Percentiles rank a stretch among this genome's conserved stretches.
Conservation (phyloP, 441 rosid genomes). For the Jatropha multifida region DNA sequence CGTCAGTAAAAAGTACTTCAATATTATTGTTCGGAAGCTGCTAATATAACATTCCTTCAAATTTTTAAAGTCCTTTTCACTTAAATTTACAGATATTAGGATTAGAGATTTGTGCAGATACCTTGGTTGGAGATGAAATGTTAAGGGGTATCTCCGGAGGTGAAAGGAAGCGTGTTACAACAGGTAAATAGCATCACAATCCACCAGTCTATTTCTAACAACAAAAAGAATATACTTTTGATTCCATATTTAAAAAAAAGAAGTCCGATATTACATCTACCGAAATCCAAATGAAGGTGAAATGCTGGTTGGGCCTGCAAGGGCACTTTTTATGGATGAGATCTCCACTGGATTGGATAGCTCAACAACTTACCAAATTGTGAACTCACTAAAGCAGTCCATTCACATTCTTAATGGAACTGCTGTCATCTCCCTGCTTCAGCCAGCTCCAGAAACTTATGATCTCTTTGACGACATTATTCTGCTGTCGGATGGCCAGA, state of each 20-base stretch:
- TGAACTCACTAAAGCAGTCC: conserved; percentile 54
- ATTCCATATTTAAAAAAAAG: background rate
- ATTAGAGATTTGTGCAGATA: conserved; percentile 72
- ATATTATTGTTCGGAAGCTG: too few relatives aligned
- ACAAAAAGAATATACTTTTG: background rate
- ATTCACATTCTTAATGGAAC: conserved; percentile 61
- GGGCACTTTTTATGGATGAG: conserved; percentile 66
- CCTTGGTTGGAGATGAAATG: conserved; percentile 74
- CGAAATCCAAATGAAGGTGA: conserved; percentile 40
- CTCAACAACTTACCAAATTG: conserved; percentile 64
- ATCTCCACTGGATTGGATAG: conserved; percentile 80
- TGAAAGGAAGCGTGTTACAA: conserved; percentile 76
- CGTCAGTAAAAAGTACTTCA: too few relatives aligned
- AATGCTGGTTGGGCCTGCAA: conserved; percentile 71
- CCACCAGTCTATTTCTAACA: background rate
- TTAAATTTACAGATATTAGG: conserved; percentile 55
- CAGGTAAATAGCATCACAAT: conserved; percentile 30
- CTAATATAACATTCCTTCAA: background rate
- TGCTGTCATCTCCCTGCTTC: conserved; percentile 74
- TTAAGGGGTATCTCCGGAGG: conserved; percentile 85
- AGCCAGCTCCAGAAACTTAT: conserved; percentile 86
- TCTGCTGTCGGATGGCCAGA: conserved; percentile 63
- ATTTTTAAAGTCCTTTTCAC: background rate
- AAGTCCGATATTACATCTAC: background rate
- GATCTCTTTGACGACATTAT: conserved; percentile 73